Evolutionary conservation across 352 stramenopile species (phyloP).

Genomic region (Globisporangium perplexum): DNA sequence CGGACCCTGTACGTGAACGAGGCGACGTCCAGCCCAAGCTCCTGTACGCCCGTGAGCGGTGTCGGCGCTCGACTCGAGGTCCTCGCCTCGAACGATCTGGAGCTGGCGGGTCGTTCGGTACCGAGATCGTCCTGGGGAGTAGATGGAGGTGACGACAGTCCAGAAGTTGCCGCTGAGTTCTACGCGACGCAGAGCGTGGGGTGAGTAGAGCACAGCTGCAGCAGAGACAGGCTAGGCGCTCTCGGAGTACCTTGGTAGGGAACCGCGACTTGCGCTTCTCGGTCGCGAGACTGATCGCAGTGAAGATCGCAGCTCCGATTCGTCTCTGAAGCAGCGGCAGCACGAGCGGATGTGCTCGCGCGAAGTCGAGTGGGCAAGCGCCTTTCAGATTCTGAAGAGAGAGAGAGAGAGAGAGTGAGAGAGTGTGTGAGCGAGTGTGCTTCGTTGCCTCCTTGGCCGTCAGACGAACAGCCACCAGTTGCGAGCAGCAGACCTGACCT

Average conservation of each 20-base stretch:
- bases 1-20: constrained; percentile 44
- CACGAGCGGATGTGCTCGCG: constrained; percentile 26
- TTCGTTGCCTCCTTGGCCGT: no score
- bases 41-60: constrained; percentile 34
- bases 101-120: background rate
- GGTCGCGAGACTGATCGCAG: background rate
- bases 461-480: background rate
- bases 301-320: constrained; percentile 21
- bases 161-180: background rate
- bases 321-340: constrained; percentile 46
- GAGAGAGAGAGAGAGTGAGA: background rate
- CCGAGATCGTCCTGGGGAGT: constrained; percentile 5
- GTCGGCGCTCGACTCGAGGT: constrained; percentile 8
- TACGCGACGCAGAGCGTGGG: background rate
- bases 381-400: constrained; percentile 48
- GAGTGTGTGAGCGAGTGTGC: background rate
- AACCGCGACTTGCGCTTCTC: constrained; percentile 31
- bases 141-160: background rate
- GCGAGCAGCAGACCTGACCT: constrained; percentile 23
- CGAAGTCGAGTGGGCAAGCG: constrained; percentile 41
- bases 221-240: background rate
- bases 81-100: constrained; percentile 1
- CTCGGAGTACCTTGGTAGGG: constrained; percentile 11
- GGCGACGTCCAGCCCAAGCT: constrained; percentile 49
- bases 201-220: background rate